Conservation (phyloP, 1,284 basidiomycete genomes). For the Apiotrichum brassicae region DNA sequence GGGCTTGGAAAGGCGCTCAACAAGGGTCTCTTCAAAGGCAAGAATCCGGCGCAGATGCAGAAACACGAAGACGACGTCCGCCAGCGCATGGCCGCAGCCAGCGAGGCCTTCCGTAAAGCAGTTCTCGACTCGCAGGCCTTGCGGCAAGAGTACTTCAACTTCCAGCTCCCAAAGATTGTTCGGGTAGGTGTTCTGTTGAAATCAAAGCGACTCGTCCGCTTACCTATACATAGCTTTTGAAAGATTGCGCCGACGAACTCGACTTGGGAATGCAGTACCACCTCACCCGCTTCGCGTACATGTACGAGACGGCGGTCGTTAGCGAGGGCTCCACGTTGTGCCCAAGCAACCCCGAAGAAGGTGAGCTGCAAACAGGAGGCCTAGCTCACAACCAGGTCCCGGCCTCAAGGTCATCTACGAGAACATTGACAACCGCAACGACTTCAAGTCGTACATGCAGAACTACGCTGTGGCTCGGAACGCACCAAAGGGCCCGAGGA, state of each 20-base stretch:
- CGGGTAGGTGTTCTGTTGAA: slow-evolving; percentile 57
- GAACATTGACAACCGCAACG: slow-evolving; percentile 83
- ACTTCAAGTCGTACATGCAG: slow-evolving; percentile 96
- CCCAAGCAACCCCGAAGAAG: slow-evolving; percentile 30
- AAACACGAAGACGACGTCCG: slow-evolving; percentile 93
- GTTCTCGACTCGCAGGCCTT: slow-evolving; percentile 84
- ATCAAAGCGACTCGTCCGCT: too few relatives aligned
- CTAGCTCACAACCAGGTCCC: slow-evolving; percentile 31
- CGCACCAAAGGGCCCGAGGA: slow-evolving; percentile 59
- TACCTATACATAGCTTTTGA: slow-evolving; percentile 61
- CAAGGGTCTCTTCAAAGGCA: slow-evolving; percentile 88
- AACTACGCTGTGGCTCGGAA: slow-evolving; percentile 82
- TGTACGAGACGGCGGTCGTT: slow-evolving; percentile 84
- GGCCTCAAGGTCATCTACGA: slow-evolving; percentile 85
- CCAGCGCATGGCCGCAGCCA: slow-evolving; percentile 71
- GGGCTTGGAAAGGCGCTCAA: slow-evolving; percentile 65
- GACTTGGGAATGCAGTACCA: slow-evolving; percentile 97
- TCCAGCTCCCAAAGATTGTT: slow-evolving; percentile 87
- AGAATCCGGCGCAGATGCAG: slow-evolving; percentile 86
- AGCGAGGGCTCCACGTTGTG: slow-evolving; percentile 74
- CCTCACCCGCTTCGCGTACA: slow-evolving; percentile 84
- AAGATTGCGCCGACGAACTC: slow-evolving; percentile 92
- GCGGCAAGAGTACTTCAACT: slow-evolving; percentile 95
- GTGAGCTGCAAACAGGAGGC: slow-evolving; percentile 13
- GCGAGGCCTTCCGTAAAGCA: slow-evolving; percentile 83